Percentiles rank a stretch among this genome's conserved stretches.
phyloP scores from a whole-genome alignment of 495 filamentous ascomycete genomes.

The Aspergillus saccharolyticus region DNA sequence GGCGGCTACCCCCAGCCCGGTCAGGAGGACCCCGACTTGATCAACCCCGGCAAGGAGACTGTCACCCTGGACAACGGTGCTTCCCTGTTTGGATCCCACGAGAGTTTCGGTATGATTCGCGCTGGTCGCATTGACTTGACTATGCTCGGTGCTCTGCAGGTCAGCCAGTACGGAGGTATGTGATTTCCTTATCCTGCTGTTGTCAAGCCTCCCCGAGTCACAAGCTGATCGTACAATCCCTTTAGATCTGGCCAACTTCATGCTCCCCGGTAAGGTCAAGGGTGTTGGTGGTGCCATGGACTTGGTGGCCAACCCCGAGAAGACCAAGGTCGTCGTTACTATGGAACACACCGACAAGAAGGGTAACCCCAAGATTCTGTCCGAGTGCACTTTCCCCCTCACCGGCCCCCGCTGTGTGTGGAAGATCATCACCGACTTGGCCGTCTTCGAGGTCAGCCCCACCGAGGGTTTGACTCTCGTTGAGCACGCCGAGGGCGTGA shows the following conservation, averaged over 20 bases:
- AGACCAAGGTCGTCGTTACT: constrained; percentile 83
- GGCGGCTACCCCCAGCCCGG: constrained; percentile 77
- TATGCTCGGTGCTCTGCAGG: constrained; percentile 88
- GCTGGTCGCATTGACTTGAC: constrained; percentile 83
- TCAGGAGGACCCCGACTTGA: constrained; percentile 78
- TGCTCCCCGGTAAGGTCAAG: constrained; percentile 90
- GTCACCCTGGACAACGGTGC: constrained; percentile 77
- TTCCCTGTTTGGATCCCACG: constrained; percentile 74
- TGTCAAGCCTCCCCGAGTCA: too few species aligned
- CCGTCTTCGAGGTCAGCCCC: constrained; percentile 82
- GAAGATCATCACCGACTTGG: constrained; percentile 84
- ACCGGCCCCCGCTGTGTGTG: constrained; percentile 79
- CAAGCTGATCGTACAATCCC: not conserved
- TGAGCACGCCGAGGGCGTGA: constrained; percentile 77
- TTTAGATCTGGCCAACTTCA: constrained; percentile 46
- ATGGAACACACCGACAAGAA: constrained; percentile 94
- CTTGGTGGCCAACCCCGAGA: constrained; percentile 73
- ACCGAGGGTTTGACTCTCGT: constrained; percentile 69
- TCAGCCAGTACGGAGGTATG: constrained; percentile 69
- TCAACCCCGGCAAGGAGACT: constrained; percentile 92
- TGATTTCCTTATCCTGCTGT: too few species aligned
- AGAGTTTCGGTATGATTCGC: constrained; percentile 91
- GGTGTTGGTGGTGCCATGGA: constrained; percentile 93
- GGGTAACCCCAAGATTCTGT: constrained; percentile 79
- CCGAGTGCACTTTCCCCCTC: constrained; percentile 76